Base-by-base conservation (phyloP, 495 filamentous ascomycete genomes). In the Cryomyces minteri region DNA sequence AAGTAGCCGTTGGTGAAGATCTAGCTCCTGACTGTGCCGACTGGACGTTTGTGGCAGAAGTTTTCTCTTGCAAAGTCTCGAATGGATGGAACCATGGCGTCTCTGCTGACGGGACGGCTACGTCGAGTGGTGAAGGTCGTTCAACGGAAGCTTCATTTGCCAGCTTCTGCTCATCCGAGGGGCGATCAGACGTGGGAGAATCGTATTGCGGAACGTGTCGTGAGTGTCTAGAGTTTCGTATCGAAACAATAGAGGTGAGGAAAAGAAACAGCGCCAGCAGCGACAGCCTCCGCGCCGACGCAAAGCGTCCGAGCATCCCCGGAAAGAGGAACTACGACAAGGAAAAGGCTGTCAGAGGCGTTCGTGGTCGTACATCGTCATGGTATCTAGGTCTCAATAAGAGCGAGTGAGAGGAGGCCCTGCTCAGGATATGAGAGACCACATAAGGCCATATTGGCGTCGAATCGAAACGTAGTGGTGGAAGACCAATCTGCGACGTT, bases 261-360 rank as follows among this genome's bases (percentile, higher is more conserved):
- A 54, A 54, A 39, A 39, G 11, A 5, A 51, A 10, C 8, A 45
- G 39, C 4, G 49, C 48, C n/a, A 54, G 32, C 49, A 51, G 31
- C 38, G 46, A 48, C 42, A 54, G 52, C 49, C 49, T 51, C 39
- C 52, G 49, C 31, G 52, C 3, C 8, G 34, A 37, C 3, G 3
- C 8, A 37, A 12, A 37, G 34, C 34, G 34, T 9, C 9, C 34
- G 34, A 12, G 9, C 34, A 37, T 9, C 34, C 8, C 3, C 12
- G 34, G 34, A 37, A 37, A 9, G 9, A 37, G 1, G 34, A 3
- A 37, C 9, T 37, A 37, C 34, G 1, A 3, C 9, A 3, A 9
- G 9, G 9, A 37, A 37, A 9, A 37, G 8, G 3, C 34, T 1
- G 9, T 9, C 8, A 37, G 34, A 12, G 9, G 8, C 9, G 34